Conservation (phyloP, 176 grass and related monocot species). For the Eremochloa ophiuroides region DNA sequence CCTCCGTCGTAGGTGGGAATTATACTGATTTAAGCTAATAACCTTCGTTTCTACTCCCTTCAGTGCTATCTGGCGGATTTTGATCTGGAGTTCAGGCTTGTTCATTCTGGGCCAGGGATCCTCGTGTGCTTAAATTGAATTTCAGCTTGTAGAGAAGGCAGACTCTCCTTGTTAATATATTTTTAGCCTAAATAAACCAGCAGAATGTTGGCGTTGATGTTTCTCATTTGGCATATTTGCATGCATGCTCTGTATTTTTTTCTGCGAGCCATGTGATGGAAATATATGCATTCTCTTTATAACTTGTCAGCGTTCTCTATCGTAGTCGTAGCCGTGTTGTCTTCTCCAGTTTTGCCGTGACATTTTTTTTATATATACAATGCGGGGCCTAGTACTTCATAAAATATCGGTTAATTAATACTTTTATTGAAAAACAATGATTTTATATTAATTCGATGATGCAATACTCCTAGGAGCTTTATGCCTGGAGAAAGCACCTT, state of each 20-base stretch:
- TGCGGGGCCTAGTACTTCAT: neutral
- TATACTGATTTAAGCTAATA: neutral
- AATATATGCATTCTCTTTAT: conserved; percentile 6
- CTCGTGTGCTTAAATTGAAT: neutral
- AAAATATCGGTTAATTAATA: neutral
- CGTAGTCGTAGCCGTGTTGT: neutral
- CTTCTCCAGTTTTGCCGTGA: neutral
- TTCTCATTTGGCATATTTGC: conserved; percentile 11
- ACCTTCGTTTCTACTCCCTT: neutral
- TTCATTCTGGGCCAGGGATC: neutral
- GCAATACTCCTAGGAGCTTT: too few relatives aligned
- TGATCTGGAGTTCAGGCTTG: neutral
- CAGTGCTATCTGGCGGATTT: conserved; percentile 19
- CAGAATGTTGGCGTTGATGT: neutral
- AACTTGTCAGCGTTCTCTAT: neutral
- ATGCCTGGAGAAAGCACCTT: too few relatives aligned
- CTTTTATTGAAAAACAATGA: too few relatives aligned
- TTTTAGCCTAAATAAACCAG: conserved; percentile 28
- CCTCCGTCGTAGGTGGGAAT: neutral
- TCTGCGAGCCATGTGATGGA: conserved; percentile 11
- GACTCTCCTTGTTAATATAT: conserved; percentile 31
- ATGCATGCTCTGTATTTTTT: conserved; percentile 32
- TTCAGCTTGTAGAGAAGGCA: conserved; percentile 16
- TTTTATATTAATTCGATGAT: too few relatives aligned
- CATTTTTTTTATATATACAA: neutral